Evolutionary conservation across 2,329 filamentous ascomycete genomes (phyloP).

Genomic region (Ophiocordyceps sinensis): DNA sequence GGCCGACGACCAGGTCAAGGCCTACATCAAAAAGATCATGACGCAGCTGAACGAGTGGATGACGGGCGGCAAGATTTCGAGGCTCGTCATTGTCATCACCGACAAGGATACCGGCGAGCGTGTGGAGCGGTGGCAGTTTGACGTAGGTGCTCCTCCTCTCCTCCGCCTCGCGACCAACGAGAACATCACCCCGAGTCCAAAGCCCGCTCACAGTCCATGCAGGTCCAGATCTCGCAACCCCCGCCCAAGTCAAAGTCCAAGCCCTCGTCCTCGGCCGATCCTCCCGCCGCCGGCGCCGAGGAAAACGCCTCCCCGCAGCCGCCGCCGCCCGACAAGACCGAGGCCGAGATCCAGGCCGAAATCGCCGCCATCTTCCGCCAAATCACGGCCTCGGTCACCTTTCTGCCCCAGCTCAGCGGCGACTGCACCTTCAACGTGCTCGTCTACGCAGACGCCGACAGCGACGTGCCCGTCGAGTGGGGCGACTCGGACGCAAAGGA

Average conservation of each 20-base stretch:
- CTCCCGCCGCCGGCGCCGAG: conserved; percentile 42
- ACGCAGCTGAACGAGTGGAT: conserved; percentile 96
- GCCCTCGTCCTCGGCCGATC: conserved; percentile 19
- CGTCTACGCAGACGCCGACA: conserved; percentile 93
- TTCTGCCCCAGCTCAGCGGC: conserved; percentile 74
- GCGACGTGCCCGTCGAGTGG: conserved; percentile 95
- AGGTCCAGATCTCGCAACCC: conserved; percentile 12
- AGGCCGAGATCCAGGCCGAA: conserved; percentile 85
- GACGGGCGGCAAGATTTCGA: conserved; percentile 90
- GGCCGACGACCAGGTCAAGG: conserved; percentile 93
- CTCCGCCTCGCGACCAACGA: background rate
- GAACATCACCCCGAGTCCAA: background rate
- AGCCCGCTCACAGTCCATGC: conserved; percentile 1
- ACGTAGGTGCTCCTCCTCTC: conserved; percentile 37
- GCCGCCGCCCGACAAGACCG: conserved; percentile 56
- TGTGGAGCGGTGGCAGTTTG: conserved; percentile 96
- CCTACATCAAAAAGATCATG: conserved; percentile 99
- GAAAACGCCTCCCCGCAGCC: conserved; percentile 45
- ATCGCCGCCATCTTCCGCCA: conserved; percentile 96
- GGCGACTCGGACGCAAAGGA: conserved; percentile 97
- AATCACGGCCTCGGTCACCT: conserved; percentile 94
- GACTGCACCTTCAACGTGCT: conserved; percentile 98
- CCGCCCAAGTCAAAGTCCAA: conserved; percentile 25
- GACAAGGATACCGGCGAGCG: conserved; percentile 95
- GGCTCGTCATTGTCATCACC: conserved; percentile 91